phyloP scores from a whole-genome alignment of 2,329 filamentous ascomycete species.

The Furcasterigmium furcatum region DNA sequence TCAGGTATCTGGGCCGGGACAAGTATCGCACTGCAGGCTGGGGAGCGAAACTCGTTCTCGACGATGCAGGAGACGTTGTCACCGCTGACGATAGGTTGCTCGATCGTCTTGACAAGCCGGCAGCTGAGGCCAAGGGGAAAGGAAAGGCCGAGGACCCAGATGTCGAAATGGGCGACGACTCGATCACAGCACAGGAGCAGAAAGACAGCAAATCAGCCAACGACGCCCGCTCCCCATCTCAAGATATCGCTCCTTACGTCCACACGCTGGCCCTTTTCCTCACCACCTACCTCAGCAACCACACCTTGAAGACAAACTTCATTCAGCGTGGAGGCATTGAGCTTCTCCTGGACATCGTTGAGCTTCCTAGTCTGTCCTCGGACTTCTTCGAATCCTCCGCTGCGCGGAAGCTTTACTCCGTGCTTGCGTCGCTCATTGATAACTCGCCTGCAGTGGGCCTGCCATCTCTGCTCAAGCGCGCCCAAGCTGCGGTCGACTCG shows the following conservation, averaged over 20 bases:
- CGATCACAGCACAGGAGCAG: slow-evolving; percentile 17
- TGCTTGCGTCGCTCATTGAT: slow-evolving; percentile 77
- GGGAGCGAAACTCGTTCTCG: slow-evolving; percentile 75
- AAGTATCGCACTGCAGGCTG: slow-evolving; percentile 68
- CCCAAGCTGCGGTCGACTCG: slow-evolving; percentile 65
- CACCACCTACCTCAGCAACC: slow-evolving; percentile 69
- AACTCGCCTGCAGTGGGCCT: slow-evolving; percentile 76
- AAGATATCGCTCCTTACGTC: slow-evolving; percentile 64
- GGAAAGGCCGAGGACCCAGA: slow-evolving; percentile 41
- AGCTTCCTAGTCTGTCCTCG: slow-evolving; percentile 75
- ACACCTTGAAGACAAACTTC: slow-evolving; percentile 68
- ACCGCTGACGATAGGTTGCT: slow-evolving; percentile 44
- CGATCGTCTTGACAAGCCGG: slow-evolving; percentile 19
- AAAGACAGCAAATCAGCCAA: slow-evolving; percentile 12
- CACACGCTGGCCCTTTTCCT: slow-evolving; percentile 76
- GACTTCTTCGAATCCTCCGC: slow-evolving; percentile 66
- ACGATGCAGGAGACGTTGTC: slow-evolving; percentile 54
- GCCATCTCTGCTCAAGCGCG: slow-evolving; percentile 74
- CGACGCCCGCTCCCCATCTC: slow-evolving; percentile 15
- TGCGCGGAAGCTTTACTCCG: slow-evolving; percentile 67
- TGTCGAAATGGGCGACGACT: slow-evolving; percentile 62
- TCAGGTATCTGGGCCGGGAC: slow-evolving; percentile 68
- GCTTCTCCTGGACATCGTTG: slow-evolving; percentile 77
- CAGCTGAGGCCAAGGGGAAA: slow-evolving; percentile 33
- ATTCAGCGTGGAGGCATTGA: slow-evolving; percentile 79